Conservation (phyloP, 2,329 filamentous ascomycete species). For the Cladophialophora yegresii region DNA sequence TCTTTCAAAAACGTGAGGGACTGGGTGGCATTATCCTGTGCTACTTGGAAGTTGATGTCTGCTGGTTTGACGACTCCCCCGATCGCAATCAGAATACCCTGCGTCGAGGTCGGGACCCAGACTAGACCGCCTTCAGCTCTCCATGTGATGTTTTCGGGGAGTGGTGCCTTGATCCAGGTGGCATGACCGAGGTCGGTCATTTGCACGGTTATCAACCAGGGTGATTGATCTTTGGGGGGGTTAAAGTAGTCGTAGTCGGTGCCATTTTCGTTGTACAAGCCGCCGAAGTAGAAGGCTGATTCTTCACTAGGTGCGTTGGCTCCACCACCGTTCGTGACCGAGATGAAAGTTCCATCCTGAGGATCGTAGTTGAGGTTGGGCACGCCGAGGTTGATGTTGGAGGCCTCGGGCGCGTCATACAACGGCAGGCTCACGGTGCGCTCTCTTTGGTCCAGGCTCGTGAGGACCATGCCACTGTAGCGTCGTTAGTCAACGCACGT, state of each 20-base stretch:
- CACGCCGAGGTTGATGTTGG: neutral
- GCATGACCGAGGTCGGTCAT: constrained; percentile 54
- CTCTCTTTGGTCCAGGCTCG: neutral
- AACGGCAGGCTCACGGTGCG: constrained; percentile 18
- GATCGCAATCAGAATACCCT: constrained; percentile 44
- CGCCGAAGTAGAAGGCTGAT: constrained; percentile 69
- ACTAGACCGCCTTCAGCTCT: constrained; percentile 67
- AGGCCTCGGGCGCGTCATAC: constrained; percentile 13
- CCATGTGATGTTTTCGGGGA: constrained; percentile 53
- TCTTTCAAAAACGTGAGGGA: constrained; percentile 38
- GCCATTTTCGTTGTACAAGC: constrained; percentile 54
- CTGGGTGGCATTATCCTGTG: constrained; percentile 10
- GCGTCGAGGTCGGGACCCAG: constrained; percentile 54
- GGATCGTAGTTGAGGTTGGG: constrained; percentile 15
- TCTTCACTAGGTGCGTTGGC: constrained; percentile 69
- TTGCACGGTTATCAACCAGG: constrained; percentile 62
- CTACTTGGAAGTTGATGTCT: constrained; percentile 12
- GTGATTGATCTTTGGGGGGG: constrained; percentile 45
- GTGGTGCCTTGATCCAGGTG: constrained; percentile 57
- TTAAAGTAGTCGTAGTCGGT: constrained; percentile 35
- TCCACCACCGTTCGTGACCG: constrained; percentile 14
- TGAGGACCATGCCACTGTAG: constrained; percentile 46
- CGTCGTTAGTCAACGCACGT: constrained; percentile 53
- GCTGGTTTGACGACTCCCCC: constrained; percentile 40
- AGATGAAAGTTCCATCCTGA: constrained; percentile 53